Base-by-base conservation (phyloP, 441 rosid species). In the Manihot esculenta region DNA sequence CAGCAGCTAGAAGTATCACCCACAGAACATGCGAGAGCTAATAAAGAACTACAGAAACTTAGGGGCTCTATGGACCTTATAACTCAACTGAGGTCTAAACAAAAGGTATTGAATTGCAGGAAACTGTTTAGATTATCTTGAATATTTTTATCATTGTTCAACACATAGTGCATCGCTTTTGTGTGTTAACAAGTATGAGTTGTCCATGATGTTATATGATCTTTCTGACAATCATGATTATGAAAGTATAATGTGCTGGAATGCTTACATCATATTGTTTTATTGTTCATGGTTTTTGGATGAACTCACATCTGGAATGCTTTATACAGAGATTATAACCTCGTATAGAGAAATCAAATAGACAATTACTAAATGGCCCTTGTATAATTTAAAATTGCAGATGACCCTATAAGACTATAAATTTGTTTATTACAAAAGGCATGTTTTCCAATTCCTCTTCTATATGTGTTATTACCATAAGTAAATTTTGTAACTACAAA, bases 1-100 rank as follows among this genome's bases (percentile, higher is more conserved):
- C 89, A 92, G 97, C 89, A 92, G 97, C 96, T 91, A 56, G 97
- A 90, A 82, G 86, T 83, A 76, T 87, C 88, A 2, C 93, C 86
- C 21, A 65, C 80, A n/a, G 97, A 89, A 77, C 91, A 80, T 70
- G 75, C 97, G 0, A 89, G 64, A 76, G 94, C 94, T 71, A 94
- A 91, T 78, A 92, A 92, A 78, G 98, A 94, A 79, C 88, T 92
- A 59, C 84, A 87, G 74, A 94, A 85, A 80, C 84, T 91, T 24
- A 81, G 87, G 78, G 91, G 74, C 30, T 85, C 89, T 0, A 83
- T 91, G 89, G 90, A 88, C 62, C 89, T 94, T 67, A 92, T 91
- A 62, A 83, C 45, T 64, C 74, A 78, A 65, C 64, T 94, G 85
- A 85, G 97, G 80, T 75, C 80, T 45, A 87, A 78, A 74, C 97